A percentile compares a stretch with the other conserved stretches of the same genome.
Evolutionary conservation across 805 yeast genomes (phyloP).

Genomic region (Saccharomycopsis selenospora): DNA sequence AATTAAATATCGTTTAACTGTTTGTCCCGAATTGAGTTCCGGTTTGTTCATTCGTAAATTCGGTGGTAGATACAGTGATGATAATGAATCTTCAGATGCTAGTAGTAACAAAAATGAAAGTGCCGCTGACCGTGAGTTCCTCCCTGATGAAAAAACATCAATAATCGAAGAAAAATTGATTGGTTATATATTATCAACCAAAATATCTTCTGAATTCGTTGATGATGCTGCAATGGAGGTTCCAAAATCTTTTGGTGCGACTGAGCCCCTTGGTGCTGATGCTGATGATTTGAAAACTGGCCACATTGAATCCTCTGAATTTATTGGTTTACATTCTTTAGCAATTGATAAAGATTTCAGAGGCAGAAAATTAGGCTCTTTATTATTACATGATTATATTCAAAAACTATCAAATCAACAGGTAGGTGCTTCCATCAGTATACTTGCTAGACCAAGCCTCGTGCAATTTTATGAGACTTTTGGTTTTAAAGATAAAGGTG

Average conservation of each 20-base stretch:
- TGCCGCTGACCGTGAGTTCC: slow-evolving; percentile 23
- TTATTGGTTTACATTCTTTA: slow-evolving; percentile 76
- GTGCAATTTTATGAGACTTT: slow-evolving; percentile 72
- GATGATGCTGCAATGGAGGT: slow-evolving; percentile 54
- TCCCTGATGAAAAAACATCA: slow-evolving; percentile 28
- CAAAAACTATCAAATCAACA: slow-evolving; percentile 85
- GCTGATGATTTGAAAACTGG: slow-evolving; percentile 33
- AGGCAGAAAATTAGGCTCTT: slow-evolving; percentile 75
- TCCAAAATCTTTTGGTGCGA: slow-evolving; percentile 32
- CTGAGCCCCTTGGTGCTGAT: slow-evolving; percentile 18
- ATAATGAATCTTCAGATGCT: slow-evolving; percentile 22
- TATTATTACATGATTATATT: slow-evolving; percentile 79
- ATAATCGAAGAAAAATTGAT: slow-evolving; percentile 56
- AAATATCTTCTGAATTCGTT: slow-evolving; percentile 43
- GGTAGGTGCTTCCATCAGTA: slow-evolving; percentile 68
- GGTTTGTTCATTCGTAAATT: slow-evolving; percentile 80
- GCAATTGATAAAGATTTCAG: slow-evolving; percentile 73
- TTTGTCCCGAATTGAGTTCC: slow-evolving; percentile 85
- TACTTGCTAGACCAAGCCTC: slow-evolving; percentile 64
- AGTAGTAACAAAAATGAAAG: slow-evolving; percentile 23
- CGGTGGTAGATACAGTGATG: slow-evolving; percentile 33
- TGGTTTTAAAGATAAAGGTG: slow-evolving; percentile 70
- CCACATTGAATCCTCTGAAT: slow-evolving; percentile 67
- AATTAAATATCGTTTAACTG: slow-evolving; percentile 59
- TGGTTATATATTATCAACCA: slow-evolving; percentile 79